These are phyloP conservation scores for Musa acuminata DNA, from an alignment of 176 grass and related monocot species.

Conservation along the genomic window DNA sequence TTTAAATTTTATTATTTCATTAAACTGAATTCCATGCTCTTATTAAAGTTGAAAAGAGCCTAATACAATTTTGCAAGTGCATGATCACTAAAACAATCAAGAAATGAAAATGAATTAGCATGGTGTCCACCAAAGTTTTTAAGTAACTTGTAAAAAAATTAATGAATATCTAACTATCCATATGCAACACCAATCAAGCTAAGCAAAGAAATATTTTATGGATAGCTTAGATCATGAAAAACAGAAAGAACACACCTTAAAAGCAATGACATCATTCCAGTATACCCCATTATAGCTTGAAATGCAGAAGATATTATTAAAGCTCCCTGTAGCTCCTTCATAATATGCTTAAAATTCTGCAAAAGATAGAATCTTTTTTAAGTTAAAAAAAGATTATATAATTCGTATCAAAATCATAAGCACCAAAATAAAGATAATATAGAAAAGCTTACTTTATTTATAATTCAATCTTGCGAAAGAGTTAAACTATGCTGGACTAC, in stretches of 20 bases:
- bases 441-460: neutral
- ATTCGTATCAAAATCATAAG: neutral
- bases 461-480: neutral
- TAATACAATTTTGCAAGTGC: too few species aligned
- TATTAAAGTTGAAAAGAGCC: too few species aligned
- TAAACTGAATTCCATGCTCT: too few species aligned
- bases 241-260: slow-evolving; percentile 39
- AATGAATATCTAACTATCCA: too few species aligned
- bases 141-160: too few species aligned
- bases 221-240: neutral
- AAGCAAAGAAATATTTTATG: neutral
- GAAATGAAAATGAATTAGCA: too few species aligned
- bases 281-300: slow-evolving; percentile 88
- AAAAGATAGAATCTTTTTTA: slow-evolving; percentile 5
- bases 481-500: neutral
- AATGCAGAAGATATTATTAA: slow-evolving; percentile 76
- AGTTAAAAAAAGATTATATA: neutral
- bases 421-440: neutral
- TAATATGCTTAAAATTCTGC: slow-evolving; percentile 98
- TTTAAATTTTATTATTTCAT: too few species aligned
- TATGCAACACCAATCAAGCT: neutral
- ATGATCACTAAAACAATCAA: too few species aligned
- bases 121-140: too few species aligned
- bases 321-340: slow-evolving; percentile 97
- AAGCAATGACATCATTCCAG: slow-evolving; percentile 75